These are phyloP conservation scores for Ananas comosus DNA, from an alignment of 176 grass and related monocot genomes.

Conservation along the genomic window DNA sequence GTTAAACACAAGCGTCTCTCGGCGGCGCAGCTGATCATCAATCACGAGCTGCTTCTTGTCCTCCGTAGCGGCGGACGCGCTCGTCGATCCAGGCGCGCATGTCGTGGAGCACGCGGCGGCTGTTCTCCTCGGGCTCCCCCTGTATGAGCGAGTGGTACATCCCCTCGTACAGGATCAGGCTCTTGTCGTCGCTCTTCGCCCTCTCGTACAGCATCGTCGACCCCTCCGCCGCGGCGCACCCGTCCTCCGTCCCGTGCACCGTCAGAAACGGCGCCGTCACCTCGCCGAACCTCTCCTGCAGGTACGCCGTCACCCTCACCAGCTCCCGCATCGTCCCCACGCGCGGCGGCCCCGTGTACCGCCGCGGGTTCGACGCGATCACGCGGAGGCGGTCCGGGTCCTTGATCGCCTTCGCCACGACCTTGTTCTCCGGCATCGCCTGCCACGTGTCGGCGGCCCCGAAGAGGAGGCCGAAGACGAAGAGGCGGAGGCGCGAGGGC, in stretches of 20 bases:
- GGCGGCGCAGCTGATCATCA: too few relatives aligned
- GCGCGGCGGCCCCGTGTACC: constrained; percentile 34
- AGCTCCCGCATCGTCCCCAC: constrained; percentile 78
- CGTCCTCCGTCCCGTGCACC: constrained; percentile 54
- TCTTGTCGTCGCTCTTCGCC: constrained; percentile 47
- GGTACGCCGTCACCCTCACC: constrained; percentile 31
- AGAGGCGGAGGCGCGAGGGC: constrained; percentile 40
- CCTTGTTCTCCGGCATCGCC: constrained; percentile 52
- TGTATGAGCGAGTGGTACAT: constrained; percentile 65
- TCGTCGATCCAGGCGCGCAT: constrained; percentile 65
- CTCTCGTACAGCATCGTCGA: constrained; percentile 58
- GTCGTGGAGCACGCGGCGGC: constrained; percentile 44
- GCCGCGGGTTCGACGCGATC: constrained; percentile 47
- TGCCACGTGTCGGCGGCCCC: constrained; percentile 64
- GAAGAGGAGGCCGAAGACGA: constrained; percentile 60
- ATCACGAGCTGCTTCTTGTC: neutral
- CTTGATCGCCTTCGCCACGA: constrained; percentile 37
- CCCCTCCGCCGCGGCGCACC: constrained; percentile 48
- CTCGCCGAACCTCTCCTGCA: constrained; percentile 32
- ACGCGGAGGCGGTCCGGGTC: constrained; percentile 32
- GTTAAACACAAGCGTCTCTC: too few relatives aligned
- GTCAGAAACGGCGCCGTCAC: constrained; percentile 48
- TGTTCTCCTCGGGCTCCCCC: constrained; percentile 59
- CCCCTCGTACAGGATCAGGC: constrained; percentile 52
- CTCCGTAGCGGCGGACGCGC: constrained; percentile 31